Evolutionary conservation across 805 yeast genomes (phyloP).

Genomic region (Pichia cabralensis): DNA sequence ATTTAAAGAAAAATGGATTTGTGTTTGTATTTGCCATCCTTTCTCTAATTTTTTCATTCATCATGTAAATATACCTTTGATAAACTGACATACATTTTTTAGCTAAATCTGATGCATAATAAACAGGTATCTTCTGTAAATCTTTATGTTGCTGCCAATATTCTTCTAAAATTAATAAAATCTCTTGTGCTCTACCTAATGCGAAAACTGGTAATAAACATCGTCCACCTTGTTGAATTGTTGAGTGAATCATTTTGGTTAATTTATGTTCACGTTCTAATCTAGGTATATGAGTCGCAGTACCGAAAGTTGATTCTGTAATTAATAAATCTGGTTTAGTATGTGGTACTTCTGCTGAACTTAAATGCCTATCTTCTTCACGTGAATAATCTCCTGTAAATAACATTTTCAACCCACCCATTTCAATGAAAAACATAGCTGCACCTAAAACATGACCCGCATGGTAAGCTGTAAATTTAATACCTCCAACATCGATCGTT

Average conservation of each 20-base stretch:
- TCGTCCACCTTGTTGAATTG: slow-evolving; percentile 81
- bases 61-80: slow-evolving; percentile 92
- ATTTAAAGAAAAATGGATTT: slow-evolving; percentile 87
- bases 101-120: slow-evolving; percentile 88
- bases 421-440: slow-evolving; percentile 92
- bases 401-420: slow-evolving; percentile 79
- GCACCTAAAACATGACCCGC: slow-evolving; percentile 99
- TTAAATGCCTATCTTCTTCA: slow-evolving; percentile 90
- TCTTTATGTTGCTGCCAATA: slow-evolving; percentile 86
- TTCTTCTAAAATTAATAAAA: slow-evolving; percentile 82
- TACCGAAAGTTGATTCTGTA: slow-evolving; percentile 95
- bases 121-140: slow-evolving; percentile 70
- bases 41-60: slow-evolving; percentile 83
- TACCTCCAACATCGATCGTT: slow-evolving; percentile 88
- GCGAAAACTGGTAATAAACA: slow-evolving; percentile 93
- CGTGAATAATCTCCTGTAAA: slow-evolving; percentile 97
- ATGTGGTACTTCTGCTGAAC: slow-evolving; percentile 91
- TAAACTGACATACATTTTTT: slow-evolving; percentile 95
- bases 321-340: slow-evolving; percentile 78
- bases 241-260: slow-evolving; percentile 73
- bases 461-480: slow-evolving; percentile 93
- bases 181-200: slow-evolving; percentile 92
- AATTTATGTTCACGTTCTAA: slow-evolving; percentile 73
- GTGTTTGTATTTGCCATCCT: slow-evolving; percentile 67
- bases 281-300: slow-evolving; percentile 92